Percentiles rank a stretch among this genome's conserved stretches.
These are phyloP conservation scores for Solanum tarapatanum DNA, from an alignment of 257 asterid species.

Conservation along the genomic window DNA sequence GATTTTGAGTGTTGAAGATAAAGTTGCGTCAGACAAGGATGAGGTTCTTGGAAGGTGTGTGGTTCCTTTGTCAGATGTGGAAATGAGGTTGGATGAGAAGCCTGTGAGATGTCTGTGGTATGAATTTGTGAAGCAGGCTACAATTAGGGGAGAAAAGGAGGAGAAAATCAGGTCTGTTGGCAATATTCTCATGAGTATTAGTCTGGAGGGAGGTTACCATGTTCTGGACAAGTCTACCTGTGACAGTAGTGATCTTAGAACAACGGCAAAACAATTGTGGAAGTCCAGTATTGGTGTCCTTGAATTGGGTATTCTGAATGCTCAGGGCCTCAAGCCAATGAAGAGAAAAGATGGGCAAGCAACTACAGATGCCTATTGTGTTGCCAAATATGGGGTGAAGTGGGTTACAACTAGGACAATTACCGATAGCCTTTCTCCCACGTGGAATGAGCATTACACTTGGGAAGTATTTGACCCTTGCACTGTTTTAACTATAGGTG, in stretches of 20 bases:
- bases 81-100: slow-evolving; percentile 42
- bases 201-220: slow-evolving; percentile 68
- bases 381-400: slow-evolving; percentile 58
- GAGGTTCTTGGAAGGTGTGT: slow-evolving; percentile 53
- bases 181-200: slow-evolving; percentile 43
- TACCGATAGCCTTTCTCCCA: slow-evolving; percentile 52
- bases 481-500: slow-evolving; percentile 59
- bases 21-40: slow-evolving; percentile 13
- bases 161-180: slow-evolving; percentile 49
- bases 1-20: not conserved
- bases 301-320: slow-evolving; percentile 51
- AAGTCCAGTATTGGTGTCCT: slow-evolving; percentile 52
- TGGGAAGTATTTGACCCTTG: slow-evolving; percentile 77
- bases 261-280: slow-evolving; percentile 56
- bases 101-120: slow-evolving; percentile 43
- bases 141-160: slow-evolving; percentile 40
- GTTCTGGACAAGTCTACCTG: slow-evolving; percentile 59
- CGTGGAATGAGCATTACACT: slow-evolving; percentile 67
- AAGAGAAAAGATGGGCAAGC: slow-evolving; percentile 46
- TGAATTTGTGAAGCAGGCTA: slow-evolving; percentile 40
- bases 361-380: slow-evolving; percentile 63
- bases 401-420: slow-evolving; percentile 68
- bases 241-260: slow-evolving; percentile 61
- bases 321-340: slow-evolving; percentile 51
- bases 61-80: slow-evolving; percentile 40